Evolutionary conservation across 805 yeast genomes (phyloP).

Genomic region (Pichia insulana): DNA sequence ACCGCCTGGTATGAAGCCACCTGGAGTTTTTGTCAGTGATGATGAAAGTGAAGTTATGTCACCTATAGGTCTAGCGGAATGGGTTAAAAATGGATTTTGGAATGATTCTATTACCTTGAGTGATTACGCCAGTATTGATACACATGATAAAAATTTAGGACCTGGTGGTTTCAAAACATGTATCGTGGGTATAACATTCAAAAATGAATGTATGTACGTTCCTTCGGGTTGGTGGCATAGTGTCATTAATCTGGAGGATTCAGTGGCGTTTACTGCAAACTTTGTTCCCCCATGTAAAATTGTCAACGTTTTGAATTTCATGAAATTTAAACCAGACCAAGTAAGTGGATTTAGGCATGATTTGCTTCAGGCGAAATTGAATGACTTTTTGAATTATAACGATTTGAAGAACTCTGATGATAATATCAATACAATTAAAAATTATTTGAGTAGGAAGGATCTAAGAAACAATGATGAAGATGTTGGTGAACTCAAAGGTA

Average conservation of each 20-base stretch:
- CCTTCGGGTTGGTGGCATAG: constrained; percentile 98
- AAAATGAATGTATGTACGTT: constrained; percentile 80
- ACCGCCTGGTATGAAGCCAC: constrained; percentile 69
- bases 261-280: constrained; percentile 84
- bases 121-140: constrained; percentile 24
- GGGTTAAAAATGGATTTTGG: constrained; percentile 79
- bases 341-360: constrained; percentile 70
- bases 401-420: constrained; percentile 10
- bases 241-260: constrained; percentile 75
- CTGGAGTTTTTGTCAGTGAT: constrained; percentile 72
- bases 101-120: constrained; percentile 53
- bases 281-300: constrained; percentile 67
- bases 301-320: constrained; percentile 54
- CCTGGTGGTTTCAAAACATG: constrained; percentile 30
- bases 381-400: constrained; percentile 21
- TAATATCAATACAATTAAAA: constrained; percentile 8
- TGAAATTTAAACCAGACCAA: constrained; percentile 59
- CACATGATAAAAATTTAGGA: constrained; percentile 10
- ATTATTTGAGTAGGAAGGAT: constrained; percentile 9
- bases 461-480: constrained; percentile 42
- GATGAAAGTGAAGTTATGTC: constrained; percentile 84
- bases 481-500: constrained; percentile 44
- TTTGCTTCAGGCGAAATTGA: constrained; percentile 34
- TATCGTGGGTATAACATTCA: constrained; percentile 62
- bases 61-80: constrained; percentile 88